Conservation (phyloP, 1,284 basidiomycete species). For the Ustilago loliicola region DNA sequence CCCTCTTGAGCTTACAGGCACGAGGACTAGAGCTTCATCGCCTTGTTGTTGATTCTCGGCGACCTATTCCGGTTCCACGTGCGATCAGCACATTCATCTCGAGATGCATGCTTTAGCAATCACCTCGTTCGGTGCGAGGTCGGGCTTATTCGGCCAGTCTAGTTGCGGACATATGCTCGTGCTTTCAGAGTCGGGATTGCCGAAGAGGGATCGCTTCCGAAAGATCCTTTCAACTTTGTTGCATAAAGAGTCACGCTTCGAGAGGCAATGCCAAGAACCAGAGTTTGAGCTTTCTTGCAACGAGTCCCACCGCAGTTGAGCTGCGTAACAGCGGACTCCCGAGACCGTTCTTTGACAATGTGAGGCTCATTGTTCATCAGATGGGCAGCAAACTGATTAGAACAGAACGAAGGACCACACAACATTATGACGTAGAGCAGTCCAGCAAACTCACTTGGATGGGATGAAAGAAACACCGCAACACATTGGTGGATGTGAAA, state of each 20-base stretch:
- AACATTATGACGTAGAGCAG: neutral
- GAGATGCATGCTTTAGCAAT: neutral
- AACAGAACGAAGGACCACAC: no score
- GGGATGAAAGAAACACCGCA: neutral
- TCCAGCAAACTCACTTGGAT: neutral
- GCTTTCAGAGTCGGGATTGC: neutral
- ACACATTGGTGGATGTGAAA: no score
- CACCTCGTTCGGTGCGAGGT: neutral
- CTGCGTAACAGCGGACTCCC: neutral
- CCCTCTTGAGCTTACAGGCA: neutral
- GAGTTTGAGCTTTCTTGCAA: constrained; percentile 3
- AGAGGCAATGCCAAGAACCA: neutral
- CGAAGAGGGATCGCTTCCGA: neutral
- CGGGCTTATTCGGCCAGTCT: neutral
- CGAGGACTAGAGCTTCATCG: neutral
- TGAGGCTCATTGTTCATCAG: neutral
- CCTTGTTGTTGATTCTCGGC: neutral
- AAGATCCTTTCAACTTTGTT: neutral
- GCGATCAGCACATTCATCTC: no score
- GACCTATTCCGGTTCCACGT: neutral
- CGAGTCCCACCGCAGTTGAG: neutral
- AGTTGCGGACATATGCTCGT: neutral
- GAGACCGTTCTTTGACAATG: neutral
- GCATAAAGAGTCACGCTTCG: neutral
- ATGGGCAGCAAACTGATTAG: neutral